Conservation (phyloP, 1,284 basidiomycete genomes). For the Microbotryomycetes sp. region DNA sequence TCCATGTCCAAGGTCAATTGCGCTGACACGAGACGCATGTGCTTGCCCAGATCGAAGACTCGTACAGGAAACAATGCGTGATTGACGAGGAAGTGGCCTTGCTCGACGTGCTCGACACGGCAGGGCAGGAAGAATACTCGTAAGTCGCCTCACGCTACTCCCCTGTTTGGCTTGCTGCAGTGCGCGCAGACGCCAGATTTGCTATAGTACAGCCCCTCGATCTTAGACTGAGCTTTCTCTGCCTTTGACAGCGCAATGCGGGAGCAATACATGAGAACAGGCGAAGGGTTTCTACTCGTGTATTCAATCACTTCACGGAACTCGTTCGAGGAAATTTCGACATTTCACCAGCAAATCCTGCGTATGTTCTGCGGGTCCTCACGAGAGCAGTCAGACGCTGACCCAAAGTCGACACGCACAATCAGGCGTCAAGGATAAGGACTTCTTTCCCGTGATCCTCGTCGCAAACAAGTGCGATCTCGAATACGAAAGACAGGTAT, state of each 20-base stretch:
- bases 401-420: too few relatives aligned
- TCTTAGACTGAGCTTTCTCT: too few relatives aligned
- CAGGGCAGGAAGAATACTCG: slow-evolving; percentile 98
- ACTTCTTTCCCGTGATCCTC: slow-evolving; percentile 94
- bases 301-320: slow-evolving; percentile 98
- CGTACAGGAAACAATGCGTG: slow-evolving; percentile 89
- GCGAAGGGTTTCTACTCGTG: slow-evolving; percentile 96
- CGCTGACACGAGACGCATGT: too few relatives aligned
- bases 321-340: slow-evolving; percentile 92
- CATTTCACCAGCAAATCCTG: slow-evolving; percentile 96
- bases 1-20: too few relatives aligned
- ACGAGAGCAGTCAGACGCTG: too few relatives aligned
- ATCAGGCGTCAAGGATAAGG: slow-evolving; percentile 82
- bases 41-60: slow-evolving; percentile 54
- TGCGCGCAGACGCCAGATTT: too few relatives aligned
- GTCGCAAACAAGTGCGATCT: slow-evolving; percentile 99
- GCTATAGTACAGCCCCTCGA: too few relatives aligned
- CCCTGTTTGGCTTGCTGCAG: too few relatives aligned
- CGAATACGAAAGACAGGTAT: slow-evolving; percentile 95
- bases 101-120: slow-evolving; percentile 95
- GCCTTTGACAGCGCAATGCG: slow-evolving; percentile 83
- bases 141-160: too few relatives aligned
- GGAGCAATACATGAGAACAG: slow-evolving; percentile 95
- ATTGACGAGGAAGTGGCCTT: slow-evolving; percentile 98
- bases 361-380: slow-evolving; percentile 50